Conservation (phyloP, 768 basidiomycete genomes). For the Boletus rex-veris region DNA sequence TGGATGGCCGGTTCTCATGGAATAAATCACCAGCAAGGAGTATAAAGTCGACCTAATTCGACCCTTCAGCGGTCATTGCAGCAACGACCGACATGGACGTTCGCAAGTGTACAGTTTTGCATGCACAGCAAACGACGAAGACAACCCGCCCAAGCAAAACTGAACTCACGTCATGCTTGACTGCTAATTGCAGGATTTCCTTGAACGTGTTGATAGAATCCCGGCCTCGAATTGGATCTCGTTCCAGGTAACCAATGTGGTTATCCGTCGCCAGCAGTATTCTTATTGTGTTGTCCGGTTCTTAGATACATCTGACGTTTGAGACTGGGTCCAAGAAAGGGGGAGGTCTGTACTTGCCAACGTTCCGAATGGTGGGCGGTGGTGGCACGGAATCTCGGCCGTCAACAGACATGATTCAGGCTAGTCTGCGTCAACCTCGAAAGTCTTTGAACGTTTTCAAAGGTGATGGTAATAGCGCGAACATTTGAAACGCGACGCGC, state of each 20-base stretch:
- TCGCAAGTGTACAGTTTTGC: background rate
- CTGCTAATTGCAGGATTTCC: constrained; percentile 89
- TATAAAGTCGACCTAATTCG: constrained; percentile 83
- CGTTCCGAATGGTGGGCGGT: constrained; percentile 35
- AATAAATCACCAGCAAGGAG: constrained; percentile 95
- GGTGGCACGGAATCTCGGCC: constrained; percentile 28
- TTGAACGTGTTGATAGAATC: constrained; percentile 95
- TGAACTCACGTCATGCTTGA: constrained; percentile 76
- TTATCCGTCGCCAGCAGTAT: constrained; percentile 95
- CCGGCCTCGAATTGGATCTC: constrained; percentile 90
- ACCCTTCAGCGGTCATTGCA: background rate
- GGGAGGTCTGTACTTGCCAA: constrained; percentile 32
- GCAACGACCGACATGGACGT: background rate
- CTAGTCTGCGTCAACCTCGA: background rate
- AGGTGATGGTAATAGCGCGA: background rate
- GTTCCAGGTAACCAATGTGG: constrained; percentile 92
- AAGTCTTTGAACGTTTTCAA: too few relatives aligned
- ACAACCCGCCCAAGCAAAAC: background rate
- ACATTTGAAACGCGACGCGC: constrained; percentile 9
- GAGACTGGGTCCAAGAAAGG: background rate
- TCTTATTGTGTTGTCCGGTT: constrained; percentile 62
- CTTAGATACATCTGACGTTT: constrained; percentile 30
- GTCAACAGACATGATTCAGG: constrained; percentile 25
- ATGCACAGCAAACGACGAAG: background rate
- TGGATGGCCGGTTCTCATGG: constrained; percentile 94